These are phyloP conservation scores for Wallacemonas collosoma DNA, from an alignment of 208 protist genomes.

Conservation along the genomic window DNA sequence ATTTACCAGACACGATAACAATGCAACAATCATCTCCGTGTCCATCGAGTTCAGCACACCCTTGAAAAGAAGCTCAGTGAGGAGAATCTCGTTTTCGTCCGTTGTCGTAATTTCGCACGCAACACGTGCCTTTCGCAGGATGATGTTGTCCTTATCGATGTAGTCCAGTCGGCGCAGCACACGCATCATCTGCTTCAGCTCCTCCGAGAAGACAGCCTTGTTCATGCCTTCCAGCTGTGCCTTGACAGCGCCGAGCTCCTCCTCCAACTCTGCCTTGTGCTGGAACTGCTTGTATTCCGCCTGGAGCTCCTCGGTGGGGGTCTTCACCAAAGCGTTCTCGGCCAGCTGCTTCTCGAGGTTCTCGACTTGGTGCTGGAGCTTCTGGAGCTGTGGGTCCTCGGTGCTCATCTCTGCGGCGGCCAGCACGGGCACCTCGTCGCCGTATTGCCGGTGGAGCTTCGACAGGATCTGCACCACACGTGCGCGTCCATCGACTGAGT, in stretches of 20 bases:
- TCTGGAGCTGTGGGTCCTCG: constrained; percentile 74
- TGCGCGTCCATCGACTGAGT: constrained; percentile 71
- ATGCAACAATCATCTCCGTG: constrained; percentile 94
- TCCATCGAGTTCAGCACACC: constrained; percentile 98
- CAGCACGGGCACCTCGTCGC: constrained; percentile 88
- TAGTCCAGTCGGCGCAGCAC: constrained; percentile 97
- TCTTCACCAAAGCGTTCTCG: constrained; percentile 63
- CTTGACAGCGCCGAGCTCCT: constrained; percentile 67
- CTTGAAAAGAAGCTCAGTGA: constrained; percentile 98
- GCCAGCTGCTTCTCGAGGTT: constrained; percentile 85
- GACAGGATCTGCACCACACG: constrained; percentile 83
- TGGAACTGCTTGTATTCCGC: constrained; percentile 68
- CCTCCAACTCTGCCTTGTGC: constrained; percentile 67
- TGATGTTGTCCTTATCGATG: constrained; percentile 97
- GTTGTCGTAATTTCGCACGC: constrained; percentile 98
- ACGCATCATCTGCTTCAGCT: constrained; percentile 96
- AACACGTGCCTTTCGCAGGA: constrained; percentile 97
- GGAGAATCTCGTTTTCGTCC: constrained; percentile 98
- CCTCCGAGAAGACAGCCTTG: constrained; percentile 93
- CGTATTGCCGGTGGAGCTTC: constrained; percentile 73
- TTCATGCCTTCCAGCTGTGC: constrained; percentile 82
- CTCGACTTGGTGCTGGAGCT: constrained; percentile 82
- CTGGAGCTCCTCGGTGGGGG: constrained; percentile 60
- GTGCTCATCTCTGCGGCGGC: constrained; percentile 97
- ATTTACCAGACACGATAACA: constrained; percentile 97